phyloP scores from a whole-genome alignment of 257 asterid species.

The Ajuga chamaepitys region DNA sequence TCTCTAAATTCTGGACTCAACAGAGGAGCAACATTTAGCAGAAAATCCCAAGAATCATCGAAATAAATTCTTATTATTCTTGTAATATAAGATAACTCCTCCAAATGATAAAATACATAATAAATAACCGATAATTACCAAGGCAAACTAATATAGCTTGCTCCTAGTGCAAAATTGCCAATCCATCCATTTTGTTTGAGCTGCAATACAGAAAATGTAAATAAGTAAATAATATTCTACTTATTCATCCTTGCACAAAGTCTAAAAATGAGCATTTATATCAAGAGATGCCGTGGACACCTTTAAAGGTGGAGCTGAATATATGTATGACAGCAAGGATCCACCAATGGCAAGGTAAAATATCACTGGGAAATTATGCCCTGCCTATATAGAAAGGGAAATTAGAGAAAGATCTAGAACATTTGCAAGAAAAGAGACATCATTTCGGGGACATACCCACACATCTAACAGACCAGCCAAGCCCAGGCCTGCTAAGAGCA shows the following conservation, averaged over 20 bases:
- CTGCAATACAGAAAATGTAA: slow-evolving; percentile 35
- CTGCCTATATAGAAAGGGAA: slow-evolving; percentile 51
- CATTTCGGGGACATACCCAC: slow-evolving; percentile 64
- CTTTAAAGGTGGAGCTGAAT: slow-evolving; percentile 98
- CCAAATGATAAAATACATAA: slow-evolving; percentile 12
- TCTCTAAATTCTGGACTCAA: not conserved
- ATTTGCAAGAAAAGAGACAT: slow-evolving; percentile 5
- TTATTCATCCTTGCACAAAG: not conserved
- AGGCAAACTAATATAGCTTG: slow-evolving; percentile 95
- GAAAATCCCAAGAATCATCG: not conserved
- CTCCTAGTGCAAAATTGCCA: slow-evolving; percentile 95
- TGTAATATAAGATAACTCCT: not conserved
- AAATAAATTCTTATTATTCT: not conserved
- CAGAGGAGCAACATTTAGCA: not conserved
- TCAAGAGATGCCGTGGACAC: slow-evolving; percentile 27
- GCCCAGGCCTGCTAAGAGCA: slow-evolving; percentile 81
- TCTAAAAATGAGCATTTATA: slow-evolving; percentile 1
- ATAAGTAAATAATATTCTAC: slow-evolving; percentile 3
- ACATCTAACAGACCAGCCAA: slow-evolving; percentile 80
- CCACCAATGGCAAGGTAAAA: slow-evolving; percentile 95
- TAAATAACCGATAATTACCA: slow-evolving; percentile 39
- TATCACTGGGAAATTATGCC: slow-evolving; percentile 72
- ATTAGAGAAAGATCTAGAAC: slow-evolving; percentile 8
- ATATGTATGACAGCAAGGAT: slow-evolving; percentile 87
- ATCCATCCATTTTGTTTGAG: slow-evolving; percentile 99